Evolutionary conservation across 2,329 filamentous ascomycete genomes (phyloP).

Genomic region (Apiospora marii): DNA sequence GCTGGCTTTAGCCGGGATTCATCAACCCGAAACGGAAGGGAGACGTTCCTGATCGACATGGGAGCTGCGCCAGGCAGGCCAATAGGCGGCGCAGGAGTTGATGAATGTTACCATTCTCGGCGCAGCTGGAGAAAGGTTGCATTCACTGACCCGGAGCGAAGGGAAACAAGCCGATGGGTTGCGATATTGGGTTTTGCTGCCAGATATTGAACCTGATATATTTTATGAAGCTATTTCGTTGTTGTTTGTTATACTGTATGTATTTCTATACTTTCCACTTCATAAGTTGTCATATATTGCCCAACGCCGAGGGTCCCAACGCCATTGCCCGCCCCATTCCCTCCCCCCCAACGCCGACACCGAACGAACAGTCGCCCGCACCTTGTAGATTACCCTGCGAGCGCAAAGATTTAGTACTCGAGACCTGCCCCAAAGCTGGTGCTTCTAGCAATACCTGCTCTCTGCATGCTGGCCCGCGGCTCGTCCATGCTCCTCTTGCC

Average conservation of each 20-base stretch:
- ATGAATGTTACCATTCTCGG: background rate
- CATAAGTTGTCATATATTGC: background rate
- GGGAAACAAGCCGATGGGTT: background rate
- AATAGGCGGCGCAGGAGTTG: background rate
- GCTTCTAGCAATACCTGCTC: constrained; percentile 56
- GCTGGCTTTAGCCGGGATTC: constrained; percentile 6
- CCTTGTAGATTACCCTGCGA: background rate
- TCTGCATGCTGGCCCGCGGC: constrained; percentile 53
- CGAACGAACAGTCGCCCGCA: background rate
- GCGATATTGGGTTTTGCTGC: background rate
- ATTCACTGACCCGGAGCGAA: background rate
- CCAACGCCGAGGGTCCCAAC: background rate
- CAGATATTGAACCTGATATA: background rate
- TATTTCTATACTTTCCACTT: background rate
- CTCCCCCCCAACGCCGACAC: background rate
- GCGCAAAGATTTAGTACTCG: constrained; percentile 48
- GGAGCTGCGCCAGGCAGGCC: background rate
- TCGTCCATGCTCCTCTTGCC: constrained; percentile 52
- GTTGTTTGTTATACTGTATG: background rate
- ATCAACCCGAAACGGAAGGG: background rate
- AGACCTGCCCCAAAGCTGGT: constrained; percentile 56
- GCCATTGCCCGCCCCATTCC: background rate
- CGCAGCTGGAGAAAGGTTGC: background rate
- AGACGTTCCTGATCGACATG: background rate
- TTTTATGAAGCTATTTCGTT: background rate